phyloP scores from a whole-genome alignment of 768 basidiomycete species.

The Phylloporus scabripes region DNA sequence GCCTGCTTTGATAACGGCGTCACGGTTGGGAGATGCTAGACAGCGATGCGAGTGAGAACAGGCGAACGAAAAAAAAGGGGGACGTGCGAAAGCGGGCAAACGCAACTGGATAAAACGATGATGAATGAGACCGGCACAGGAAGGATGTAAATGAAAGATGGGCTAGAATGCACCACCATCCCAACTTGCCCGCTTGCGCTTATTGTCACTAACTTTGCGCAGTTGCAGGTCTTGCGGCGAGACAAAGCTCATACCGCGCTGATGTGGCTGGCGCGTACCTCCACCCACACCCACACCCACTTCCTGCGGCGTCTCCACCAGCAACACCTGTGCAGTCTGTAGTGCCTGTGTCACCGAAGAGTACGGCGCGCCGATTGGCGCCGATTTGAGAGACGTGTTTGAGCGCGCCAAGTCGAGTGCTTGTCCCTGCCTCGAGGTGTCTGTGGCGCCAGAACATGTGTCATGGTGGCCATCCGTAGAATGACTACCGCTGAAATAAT shows the following conservation, averaged over 20 bases:
- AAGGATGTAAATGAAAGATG: constrained; percentile 1
- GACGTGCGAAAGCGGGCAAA: constrained; percentile 3
- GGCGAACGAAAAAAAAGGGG: background rate
- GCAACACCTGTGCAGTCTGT: constrained; percentile 29
- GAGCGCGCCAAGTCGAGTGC: constrained; percentile 48
- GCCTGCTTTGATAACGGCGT: constrained; percentile 6
- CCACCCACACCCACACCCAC: background rate
- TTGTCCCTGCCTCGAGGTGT: constrained; percentile 38
- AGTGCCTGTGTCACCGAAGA: constrained; percentile 30
- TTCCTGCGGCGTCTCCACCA: constrained; percentile 18
- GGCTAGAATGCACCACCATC: constrained; percentile 38
- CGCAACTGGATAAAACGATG: constrained; percentile 1
- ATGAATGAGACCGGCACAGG: constrained; percentile 5
- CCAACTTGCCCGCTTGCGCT: constrained; percentile 55
- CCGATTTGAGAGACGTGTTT: constrained; percentile 25
- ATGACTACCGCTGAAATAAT: constrained; percentile 48
- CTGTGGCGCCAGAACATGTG: constrained; percentile 17
- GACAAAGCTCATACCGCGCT: constrained; percentile 48
- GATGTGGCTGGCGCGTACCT: constrained; percentile 28
- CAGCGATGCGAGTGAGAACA: constrained; percentile 21
- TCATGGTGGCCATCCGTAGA: constrained; percentile 27
- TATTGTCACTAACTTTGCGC: constrained; percentile 45
- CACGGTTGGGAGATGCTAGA: constrained; percentile 12
- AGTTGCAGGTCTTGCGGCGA: constrained; percentile 49
- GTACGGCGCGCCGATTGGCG: constrained; percentile 21